phyloP scores from a whole-genome alignment of 768 basidiomycete species.

The Astraeus odoratus region DNA sequence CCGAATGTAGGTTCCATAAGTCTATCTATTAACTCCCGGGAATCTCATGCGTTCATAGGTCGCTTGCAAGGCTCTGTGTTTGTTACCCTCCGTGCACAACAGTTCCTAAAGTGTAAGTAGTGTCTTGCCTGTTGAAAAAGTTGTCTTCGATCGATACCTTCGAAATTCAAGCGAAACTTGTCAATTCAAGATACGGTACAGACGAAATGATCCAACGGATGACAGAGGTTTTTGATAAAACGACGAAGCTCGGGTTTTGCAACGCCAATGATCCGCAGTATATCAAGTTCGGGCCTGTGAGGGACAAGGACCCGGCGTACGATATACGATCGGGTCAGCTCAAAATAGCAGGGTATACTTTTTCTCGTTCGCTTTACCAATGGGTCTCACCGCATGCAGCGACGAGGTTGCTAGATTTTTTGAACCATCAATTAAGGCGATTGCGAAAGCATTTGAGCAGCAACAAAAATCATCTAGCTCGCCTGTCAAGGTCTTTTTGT shows the following conservation, averaged over 20 bases:
- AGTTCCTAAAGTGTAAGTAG: slow-evolving; percentile 32
- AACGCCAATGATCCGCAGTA: slow-evolving; percentile 33
- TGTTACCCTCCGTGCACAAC: slow-evolving; percentile 38
- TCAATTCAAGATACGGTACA: slow-evolving; percentile 32
- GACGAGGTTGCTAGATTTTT: slow-evolving; percentile 34
- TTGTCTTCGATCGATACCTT: neutral
- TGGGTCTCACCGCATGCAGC: slow-evolving; percentile 11
- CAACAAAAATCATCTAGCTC: slow-evolving; percentile 18
- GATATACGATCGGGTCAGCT: slow-evolving; percentile 42
- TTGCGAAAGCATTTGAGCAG: slow-evolving; percentile 27
- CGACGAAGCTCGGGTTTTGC: slow-evolving; percentile 40
- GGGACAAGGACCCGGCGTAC: slow-evolving; percentile 33
- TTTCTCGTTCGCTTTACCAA: neutral
- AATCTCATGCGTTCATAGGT: slow-evolving; percentile 24
- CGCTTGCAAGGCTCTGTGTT: slow-evolving; percentile 46
- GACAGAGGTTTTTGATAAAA: slow-evolving; percentile 36
- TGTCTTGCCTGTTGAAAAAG: neutral
- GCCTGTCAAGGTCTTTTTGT: slow-evolving; percentile 20
- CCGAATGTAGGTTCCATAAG: slow-evolving; percentile 30
- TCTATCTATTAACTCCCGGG: neutral
- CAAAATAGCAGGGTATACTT: slow-evolving; percentile 30
- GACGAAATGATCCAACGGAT: slow-evolving; percentile 37
- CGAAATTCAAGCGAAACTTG: slow-evolving; percentile 30
- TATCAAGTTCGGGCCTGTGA: slow-evolving; percentile 40
- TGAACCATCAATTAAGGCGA: slow-evolving; percentile 32